These are phyloP conservation scores for Yamadazyma olivae DNA, from an alignment of 805 yeast species.

Conservation along the genomic window DNA sequence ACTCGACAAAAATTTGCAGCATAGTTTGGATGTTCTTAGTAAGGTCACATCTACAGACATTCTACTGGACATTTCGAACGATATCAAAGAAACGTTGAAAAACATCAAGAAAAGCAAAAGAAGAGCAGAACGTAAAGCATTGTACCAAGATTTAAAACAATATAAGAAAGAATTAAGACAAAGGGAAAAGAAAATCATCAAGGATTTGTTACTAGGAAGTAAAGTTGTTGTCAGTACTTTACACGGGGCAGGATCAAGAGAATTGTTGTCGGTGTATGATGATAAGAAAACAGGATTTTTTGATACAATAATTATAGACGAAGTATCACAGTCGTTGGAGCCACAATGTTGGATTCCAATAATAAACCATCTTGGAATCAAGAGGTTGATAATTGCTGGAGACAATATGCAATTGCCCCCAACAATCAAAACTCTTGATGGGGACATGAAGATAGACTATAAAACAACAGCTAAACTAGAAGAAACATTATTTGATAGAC, in stretches of 20 bases:
- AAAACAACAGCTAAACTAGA: constrained; percentile 49
- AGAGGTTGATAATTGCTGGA: constrained; percentile 78
- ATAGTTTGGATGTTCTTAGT: constrained; percentile 73
- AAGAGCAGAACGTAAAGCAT: constrained; percentile 60
- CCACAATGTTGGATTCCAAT: constrained; percentile 97
- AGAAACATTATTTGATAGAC: constrained; percentile 76
- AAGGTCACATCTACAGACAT: constrained; percentile 48
- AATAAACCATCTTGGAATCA: constrained; percentile 55
- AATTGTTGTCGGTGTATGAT: constrained; percentile 52
- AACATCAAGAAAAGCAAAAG: constrained; percentile 59
- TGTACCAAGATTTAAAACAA: constrained; percentile 66
- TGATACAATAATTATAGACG: constrained; percentile 86
- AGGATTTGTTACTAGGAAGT: constrained; percentile 55
- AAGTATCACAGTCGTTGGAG: constrained; percentile 90
- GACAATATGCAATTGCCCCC: constrained; percentile 93
- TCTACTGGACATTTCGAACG: constrained; percentile 63
- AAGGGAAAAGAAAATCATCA: constrained; percentile 63
- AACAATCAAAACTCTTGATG: constrained; percentile 59
- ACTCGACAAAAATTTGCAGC: constrained; percentile 55
- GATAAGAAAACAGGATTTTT: constrained; percentile 44
- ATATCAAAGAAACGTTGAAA: constrained; percentile 60
- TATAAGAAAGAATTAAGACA: constrained; percentile 65
- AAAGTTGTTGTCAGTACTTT: constrained; percentile 78
- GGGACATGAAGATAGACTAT: constrained; percentile 21
- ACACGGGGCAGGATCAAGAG: constrained; percentile 82